These are phyloP conservation scores for Wakefieldia striispora DNA, from an alignment of 768 basidiomycete genomes.

Conservation along the genomic window DNA sequence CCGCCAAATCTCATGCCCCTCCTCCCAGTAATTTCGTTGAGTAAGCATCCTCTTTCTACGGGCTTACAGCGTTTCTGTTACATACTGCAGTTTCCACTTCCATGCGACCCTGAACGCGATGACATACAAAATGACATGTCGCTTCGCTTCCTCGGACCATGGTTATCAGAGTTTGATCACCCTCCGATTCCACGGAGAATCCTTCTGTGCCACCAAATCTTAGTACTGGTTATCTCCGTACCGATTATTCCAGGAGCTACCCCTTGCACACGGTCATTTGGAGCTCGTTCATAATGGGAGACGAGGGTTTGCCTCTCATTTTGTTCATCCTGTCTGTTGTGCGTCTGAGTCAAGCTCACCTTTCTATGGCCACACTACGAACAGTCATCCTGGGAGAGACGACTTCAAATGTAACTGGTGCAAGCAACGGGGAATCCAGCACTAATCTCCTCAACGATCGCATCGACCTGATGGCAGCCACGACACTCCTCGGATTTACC, in stretches of 20 bases:
- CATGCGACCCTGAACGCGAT: constrained; percentile 13
- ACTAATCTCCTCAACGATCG: constrained; percentile 19
- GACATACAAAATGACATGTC: not conserved
- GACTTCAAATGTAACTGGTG: constrained; percentile 6
- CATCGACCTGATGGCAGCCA: constrained; percentile 23
- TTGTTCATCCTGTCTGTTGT: constrained; percentile 7
- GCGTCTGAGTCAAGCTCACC: constrained; percentile 6
- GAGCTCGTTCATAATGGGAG: constrained; percentile 14
- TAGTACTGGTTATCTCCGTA: constrained; percentile 14
- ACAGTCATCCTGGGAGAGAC: constrained; percentile 5
- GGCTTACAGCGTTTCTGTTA: too few relatives aligned
- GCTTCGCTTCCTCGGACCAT: constrained; percentile 4
- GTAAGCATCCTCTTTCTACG: too few relatives aligned
- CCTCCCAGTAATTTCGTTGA: too few relatives aligned
- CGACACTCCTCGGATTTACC: constrained; percentile 20
- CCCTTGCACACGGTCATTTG: constrained; percentile 28
- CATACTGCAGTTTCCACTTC: not conserved
- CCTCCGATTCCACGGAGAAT: constrained; percentile 7
- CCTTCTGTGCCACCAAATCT: not conserved
- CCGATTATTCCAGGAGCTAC: constrained; percentile 1
- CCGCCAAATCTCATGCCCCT: too few relatives aligned
- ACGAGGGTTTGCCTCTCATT: constrained; percentile 11
- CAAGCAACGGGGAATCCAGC: constrained; percentile 3
- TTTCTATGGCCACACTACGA: constrained; percentile 3
- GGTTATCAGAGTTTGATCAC: constrained; percentile 23